Evolutionary conservation across 768 basidiomycete species (phyloP).

Genomic region (Pleurotus pulmonarius): DNA sequence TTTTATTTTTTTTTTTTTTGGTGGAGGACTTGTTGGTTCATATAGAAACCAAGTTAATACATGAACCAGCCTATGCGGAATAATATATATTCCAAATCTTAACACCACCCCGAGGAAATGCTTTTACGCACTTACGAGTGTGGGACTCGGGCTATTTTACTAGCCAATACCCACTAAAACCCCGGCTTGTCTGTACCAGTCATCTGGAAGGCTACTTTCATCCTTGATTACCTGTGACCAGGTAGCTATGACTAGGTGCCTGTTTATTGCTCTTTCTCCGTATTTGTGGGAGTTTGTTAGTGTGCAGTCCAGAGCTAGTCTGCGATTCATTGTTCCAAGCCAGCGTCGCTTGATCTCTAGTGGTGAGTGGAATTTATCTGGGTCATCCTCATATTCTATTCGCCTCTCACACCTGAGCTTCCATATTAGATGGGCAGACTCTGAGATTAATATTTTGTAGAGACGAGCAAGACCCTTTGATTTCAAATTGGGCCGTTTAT

Average conservation of each 20-base stretch:
- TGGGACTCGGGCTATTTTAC: slow-evolving; percentile 10
- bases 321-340: slow-evolving; percentile 8
- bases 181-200: slow-evolving; percentile 12
- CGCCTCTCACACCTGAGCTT: slow-evolving; percentile 15
- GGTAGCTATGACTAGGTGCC: slow-evolving; percentile 3
- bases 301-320: slow-evolving; percentile 5
- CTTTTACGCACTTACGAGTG: slow-evolving; percentile 8
- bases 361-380: background rate
- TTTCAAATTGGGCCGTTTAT: slow-evolving; percentile 4
- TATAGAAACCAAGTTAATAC: too few relatives aligned
- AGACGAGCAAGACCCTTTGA: slow-evolving; percentile 2
- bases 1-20: too few relatives aligned
- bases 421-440: slow-evolving; percentile 18
- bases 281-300: slow-evolving; percentile 5
- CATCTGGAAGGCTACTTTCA: slow-evolving; percentile 8
- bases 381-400: slow-evolving; percentile 1
- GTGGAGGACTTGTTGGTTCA: too few relatives aligned
- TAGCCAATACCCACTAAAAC: slow-evolving; percentile 19
- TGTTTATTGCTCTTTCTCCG: slow-evolving; percentile 5
- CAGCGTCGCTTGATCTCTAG: slow-evolving; percentile 11
- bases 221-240: slow-evolving; percentile 11
- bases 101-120: slow-evolving; percentile 11
- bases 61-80: too few relatives aligned
- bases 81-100: too few relatives aligned
- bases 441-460: slow-evolving; percentile 12